A percentile compares a stretch with the other conserved stretches of the same genome.
These are phyloP conservation scores for Articulospora tetracladia DNA, from an alignment of 495 filamentous ascomycete species.

Conservation along the genomic window DNA sequence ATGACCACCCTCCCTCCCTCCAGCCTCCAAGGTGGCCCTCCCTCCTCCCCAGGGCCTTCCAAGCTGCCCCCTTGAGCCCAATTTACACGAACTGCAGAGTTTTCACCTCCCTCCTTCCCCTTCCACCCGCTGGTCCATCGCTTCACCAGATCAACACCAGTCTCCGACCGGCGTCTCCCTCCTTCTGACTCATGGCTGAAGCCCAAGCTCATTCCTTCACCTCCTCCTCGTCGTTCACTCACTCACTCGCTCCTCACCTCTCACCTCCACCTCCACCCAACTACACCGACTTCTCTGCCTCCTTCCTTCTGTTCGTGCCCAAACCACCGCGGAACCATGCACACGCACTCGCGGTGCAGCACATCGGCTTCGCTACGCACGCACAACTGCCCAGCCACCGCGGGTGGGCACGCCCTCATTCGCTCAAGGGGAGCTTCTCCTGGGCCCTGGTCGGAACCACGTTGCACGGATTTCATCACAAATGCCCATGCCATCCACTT, in stretches of 20 bases:
- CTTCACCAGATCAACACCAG: not conserved
- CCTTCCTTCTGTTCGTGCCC: constrained; percentile 6
- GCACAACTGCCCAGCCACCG: not conserved
- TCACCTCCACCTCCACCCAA: too few species aligned
- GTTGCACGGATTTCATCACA: constrained; percentile 10
- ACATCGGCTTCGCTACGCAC: not conserved
- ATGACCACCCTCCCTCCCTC: too few species aligned
- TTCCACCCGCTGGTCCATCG: not conserved
- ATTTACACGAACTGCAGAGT: constrained; percentile 27
- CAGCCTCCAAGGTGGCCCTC: too few species aligned
- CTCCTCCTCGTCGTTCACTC: too few species aligned
- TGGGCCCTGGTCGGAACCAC: not conserved
- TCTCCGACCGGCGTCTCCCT: not conserved
- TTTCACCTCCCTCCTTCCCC: constrained; percentile 11
- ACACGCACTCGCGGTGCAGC: constrained; percentile 7
- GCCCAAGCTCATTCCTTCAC: too few species aligned
- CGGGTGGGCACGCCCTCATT: not conserved
- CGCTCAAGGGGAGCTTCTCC: not conserved
- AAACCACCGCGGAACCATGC: constrained; percentile 6
- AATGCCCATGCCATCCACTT: not conserved
- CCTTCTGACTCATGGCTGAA: constrained; percentile 8
- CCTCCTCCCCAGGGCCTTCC: not conserved
- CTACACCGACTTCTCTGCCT: constrained; percentile 8
- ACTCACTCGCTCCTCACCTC: too few species aligned
- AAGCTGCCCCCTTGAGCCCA: constrained; percentile 20